These are phyloP conservation scores for Phycomyces blakesleeanus DNA, from an alignment of 192 early-diverging fungal species.

Conservation along the genomic window DNA sequence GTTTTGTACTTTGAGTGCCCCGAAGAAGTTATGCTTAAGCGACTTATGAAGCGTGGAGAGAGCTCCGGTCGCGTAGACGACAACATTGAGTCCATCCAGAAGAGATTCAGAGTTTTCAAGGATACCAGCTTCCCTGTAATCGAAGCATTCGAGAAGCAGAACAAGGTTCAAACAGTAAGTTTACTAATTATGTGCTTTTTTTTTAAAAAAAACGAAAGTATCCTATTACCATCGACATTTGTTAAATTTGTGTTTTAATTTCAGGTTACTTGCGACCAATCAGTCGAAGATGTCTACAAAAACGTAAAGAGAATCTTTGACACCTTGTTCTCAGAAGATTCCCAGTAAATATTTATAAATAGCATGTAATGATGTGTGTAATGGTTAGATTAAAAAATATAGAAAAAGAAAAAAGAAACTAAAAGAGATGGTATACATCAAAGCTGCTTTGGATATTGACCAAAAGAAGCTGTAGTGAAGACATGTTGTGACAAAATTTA, in stretches of 20 bases:
- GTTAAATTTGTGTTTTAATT: not conserved
- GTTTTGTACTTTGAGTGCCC: conserved; percentile 95
- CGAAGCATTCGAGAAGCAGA: conserved; percentile 66
- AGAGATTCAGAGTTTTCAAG: conserved; percentile 86
- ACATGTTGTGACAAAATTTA: no score
- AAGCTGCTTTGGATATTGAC: no score
- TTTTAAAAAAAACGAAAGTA: no score
- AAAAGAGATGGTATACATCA: no score
- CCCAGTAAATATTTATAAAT: no score
- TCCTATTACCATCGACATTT: not conserved
- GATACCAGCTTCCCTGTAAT: conserved; percentile 91
- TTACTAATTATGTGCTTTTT: not conserved
- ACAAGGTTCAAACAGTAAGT: conserved; percentile 78
- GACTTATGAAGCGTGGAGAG: conserved; percentile 91
- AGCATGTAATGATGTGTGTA: no score
- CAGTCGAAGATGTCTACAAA: conserved; percentile 16
- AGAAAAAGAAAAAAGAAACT: no score
- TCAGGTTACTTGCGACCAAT: conserved; percentile 14
- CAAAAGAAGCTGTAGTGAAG: no score
- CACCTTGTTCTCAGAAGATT: conserved; percentile 8
- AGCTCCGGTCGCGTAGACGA: conserved; percentile 92
- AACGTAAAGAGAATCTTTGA: conserved; percentile 16
- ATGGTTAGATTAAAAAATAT: no score
- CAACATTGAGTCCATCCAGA: conserved; percentile 93
- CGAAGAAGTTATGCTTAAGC: conserved; percentile 85